These are phyloP conservation scores for Amaranthus palmeri DNA, from an alignment of 148 eudicot genomes.

Conservation along the genomic window DNA sequence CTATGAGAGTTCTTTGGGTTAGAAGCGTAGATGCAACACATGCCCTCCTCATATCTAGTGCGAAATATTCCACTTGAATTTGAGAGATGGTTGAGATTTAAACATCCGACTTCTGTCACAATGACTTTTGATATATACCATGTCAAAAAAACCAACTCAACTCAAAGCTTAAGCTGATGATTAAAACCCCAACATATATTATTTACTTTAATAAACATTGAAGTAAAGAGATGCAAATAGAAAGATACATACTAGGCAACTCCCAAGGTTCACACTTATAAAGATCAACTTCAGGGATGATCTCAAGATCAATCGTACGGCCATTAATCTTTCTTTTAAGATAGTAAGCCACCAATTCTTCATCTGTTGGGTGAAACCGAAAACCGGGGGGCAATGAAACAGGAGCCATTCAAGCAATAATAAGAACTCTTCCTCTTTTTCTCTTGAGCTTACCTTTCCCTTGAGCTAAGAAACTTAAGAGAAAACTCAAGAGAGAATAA, in stretches of 20 bases:
- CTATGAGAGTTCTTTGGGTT: no score
- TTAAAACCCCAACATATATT: not conserved
- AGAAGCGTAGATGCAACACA: no score
- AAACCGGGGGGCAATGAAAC: conserved; percentile 79
- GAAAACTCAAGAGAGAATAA: conserved; percentile 3
- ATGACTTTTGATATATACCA: no score
- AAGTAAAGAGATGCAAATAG: not conserved
- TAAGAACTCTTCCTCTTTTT: not conserved
- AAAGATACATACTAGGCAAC: conserved; percentile 50
- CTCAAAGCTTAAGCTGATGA: no score
- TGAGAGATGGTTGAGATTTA: no score
- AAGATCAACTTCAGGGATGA: conserved; percentile 88
- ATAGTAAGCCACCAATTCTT: conserved; percentile 45
- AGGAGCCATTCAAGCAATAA: conserved; percentile 43
- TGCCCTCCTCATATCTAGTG: no score
- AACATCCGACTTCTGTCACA: not conserved
- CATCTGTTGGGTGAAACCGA: no score
- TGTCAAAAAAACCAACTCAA: no score
- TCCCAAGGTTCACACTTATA: conserved; percentile 96
- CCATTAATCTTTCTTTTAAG: conserved; percentile 75
- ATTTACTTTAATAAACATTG: not conserved
- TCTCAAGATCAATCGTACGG: conserved; percentile 59
- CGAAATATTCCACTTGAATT: no score
- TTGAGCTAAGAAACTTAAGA: conserved; percentile 2
- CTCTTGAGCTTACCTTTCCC: conserved; percentile 6